Evolutionary conservation across 345 rosid species (phyloP), one percentile per base, ranked within the genome.

Genomic region (Brassica cretica): DNA sequence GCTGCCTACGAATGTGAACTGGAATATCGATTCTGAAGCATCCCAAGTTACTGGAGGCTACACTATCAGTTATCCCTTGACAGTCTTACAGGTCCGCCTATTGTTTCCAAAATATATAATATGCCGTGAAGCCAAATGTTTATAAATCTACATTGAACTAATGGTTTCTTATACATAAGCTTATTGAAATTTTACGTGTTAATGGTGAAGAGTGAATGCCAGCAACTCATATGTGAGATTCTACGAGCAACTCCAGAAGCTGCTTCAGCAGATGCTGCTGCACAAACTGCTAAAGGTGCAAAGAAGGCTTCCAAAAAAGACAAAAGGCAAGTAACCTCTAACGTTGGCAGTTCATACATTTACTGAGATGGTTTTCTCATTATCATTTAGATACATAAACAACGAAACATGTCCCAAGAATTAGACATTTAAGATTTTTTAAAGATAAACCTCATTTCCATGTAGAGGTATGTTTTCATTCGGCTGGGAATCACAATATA

Each of bases 181-280:
- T 73, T 61, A 62, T 64, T 67, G 64, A 55, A 64, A 25, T 41
- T 32, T 62, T 75, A 0, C 51, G 59, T 64, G 25, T 71, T 70
- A 51, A 55, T 65, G 74, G 68, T 46, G 61, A 80, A 95, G 99
- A 95, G 99, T 84, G 99, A 95, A 84, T 93, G 98, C 84, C 99
- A 95, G 84, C 99, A 95, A 88, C 96, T 95, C 70, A 91, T 95
- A 74, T 95, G 99, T 80, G 99, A 95, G 85, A 90, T 95, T 86
- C 85, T 95, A 75, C 88, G 99, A 86, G 97, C 99, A 80, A 95
- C 98, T 66, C 99, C 98, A 64, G 98, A 95, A 86, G 96, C 99
- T 84, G 89, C 99, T 72, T 88, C 98, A 63, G 97, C 96, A 41
- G 99, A 95, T 88, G 92, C 96, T 74, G 94, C 94, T 74, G 94